Evolutionary conservation across 495 filamentous ascomycete genomes (phyloP), one percentile per base, ranked within the genome.

Genomic region (Paragyromitra xinjiangensis): DNA sequence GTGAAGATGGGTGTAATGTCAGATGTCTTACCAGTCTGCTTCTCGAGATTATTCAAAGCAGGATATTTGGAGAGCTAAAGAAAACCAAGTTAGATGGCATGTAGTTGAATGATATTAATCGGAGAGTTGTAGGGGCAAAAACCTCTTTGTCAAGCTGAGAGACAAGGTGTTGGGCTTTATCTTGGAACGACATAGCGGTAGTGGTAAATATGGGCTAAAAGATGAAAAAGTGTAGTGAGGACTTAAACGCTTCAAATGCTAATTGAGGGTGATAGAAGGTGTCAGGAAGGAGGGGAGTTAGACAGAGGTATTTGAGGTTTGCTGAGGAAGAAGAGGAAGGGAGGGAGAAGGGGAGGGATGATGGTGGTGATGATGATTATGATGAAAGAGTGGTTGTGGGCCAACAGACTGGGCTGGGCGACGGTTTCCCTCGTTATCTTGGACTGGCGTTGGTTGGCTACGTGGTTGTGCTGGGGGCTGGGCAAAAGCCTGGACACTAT

Each of bases 131-230:
- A 55, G 44, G 66, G 69, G 53, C 19, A 64, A 88, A 81, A 85
- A 97, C 94, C 93, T 98, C 94, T 87, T 97, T 97, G 87, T 98
- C 95, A 86, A 98, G 92, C 89, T 94, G 92, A 74, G 91, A 89
- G 81, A 98, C 89, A 78, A 92, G 89, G 83, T 94, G 89, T 87
- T 97, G 93, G 78, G 92, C 91, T 85, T 92, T 92, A 81, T 97
- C 95, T 87, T 98, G 95, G 85, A 93, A 92, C 84, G 93, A 93
- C 89, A 90, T 91, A 53, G 71, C 84, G 73, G 34, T 22, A 53
- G 53, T 69, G n/a, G 26, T 64, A 72, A 78, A 48, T 64, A 48
- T 64, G 78, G 42, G 40, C 58, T 66, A 66, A 53, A 55, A 45
- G 64, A 48, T 78, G 53, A 34, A 64, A 22, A 8, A 29, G n/a